Percentiles rank a stretch among this genome's conserved stretches.
These are phyloP conservation scores for Jackrogersella multiformis DNA, from an alignment of 495 filamentous ascomycete species.

Conservation along the genomic window DNA sequence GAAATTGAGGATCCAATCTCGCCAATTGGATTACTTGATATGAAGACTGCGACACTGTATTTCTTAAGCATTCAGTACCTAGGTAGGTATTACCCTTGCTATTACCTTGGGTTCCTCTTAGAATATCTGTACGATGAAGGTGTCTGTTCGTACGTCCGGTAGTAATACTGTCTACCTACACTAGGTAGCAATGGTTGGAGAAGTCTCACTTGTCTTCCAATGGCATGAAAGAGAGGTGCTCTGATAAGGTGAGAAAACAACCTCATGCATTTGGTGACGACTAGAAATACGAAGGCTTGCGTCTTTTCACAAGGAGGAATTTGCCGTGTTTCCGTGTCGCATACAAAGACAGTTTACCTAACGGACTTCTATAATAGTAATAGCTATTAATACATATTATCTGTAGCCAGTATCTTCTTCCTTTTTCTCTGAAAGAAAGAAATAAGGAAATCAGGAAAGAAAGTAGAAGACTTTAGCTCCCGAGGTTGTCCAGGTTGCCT, in stretches of 20 bases:
- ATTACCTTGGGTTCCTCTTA: not conserved
- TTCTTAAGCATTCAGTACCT: conserved; percentile 29
- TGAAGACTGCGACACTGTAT: conserved; percentile 38
- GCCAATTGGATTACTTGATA: conserved; percentile 30
- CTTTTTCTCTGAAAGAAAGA: too few relatives aligned
- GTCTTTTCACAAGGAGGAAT: not conserved
- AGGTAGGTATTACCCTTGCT: conserved; percentile 26
- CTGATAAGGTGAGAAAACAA: conserved; percentile 32
- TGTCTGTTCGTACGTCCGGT: conserved; percentile 5
- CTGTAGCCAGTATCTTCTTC: not conserved
- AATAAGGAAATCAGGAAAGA: conserved; percentile 1
- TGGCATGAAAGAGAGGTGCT: conserved; percentile 10
- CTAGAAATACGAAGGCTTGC: conserved; percentile 27
- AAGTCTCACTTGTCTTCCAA: conserved; percentile 24
- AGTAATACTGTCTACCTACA: not conserved
- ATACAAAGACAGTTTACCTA: conserved; percentile 6
- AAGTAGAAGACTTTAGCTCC: conserved; percentile 17
- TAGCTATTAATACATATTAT: too few relatives aligned
- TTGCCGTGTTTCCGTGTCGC: conserved; percentile 1
- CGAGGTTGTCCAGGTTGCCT: not conserved
- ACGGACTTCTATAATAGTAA: too few relatives aligned
- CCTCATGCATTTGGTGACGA: conserved; percentile 26
- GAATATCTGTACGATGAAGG: conserved; percentile 14
- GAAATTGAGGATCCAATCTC: conserved; percentile 41
- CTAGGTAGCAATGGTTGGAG: conserved; percentile 7